phyloP scores from a whole-genome alignment of 2,329 filamentous ascomycete genomes.

The Claviceps monticola region DNA sequence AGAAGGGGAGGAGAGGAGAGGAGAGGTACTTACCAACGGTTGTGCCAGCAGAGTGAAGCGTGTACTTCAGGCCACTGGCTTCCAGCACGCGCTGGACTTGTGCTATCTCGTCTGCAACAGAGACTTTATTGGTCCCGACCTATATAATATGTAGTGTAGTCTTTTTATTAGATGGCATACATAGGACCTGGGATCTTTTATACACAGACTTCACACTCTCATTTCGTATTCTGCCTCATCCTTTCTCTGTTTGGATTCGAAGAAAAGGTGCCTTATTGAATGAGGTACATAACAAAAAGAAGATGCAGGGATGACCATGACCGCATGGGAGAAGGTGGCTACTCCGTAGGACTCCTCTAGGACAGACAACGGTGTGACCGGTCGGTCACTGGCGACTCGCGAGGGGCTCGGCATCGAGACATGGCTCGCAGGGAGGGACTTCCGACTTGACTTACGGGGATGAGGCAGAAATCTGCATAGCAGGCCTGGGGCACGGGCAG shows the following conservation, averaged over 20 bases:
- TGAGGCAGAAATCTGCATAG: slow-evolving; percentile 82
- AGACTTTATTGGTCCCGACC: slow-evolving; percentile 67
- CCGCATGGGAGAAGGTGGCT: too few species aligned
- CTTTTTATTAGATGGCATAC: neutral
- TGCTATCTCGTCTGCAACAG: slow-evolving; percentile 73
- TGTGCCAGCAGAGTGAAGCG: slow-evolving; percentile 88
- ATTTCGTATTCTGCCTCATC: too few species aligned
- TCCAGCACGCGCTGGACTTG: slow-evolving; percentile 76
- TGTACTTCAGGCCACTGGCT: slow-evolving; percentile 66
- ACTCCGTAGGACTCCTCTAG: too few species aligned
- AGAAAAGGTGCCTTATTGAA: too few species aligned
- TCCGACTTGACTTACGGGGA: slow-evolving; percentile 41
- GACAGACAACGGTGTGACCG: too few species aligned
- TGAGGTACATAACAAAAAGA: too few species aligned
- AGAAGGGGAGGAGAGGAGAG: neutral
- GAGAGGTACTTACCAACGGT: slow-evolving; percentile 57
- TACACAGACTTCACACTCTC: too few species aligned
- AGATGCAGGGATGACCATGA: too few species aligned
- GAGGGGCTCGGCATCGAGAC: too few species aligned
- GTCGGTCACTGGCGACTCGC: too few species aligned
- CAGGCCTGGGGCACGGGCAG: slow-evolving; percentile 57
- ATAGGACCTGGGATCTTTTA: neutral
- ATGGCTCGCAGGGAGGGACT: too few species aligned
- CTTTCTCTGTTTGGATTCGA: too few species aligned
- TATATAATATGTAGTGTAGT: slow-evolving; percentile 16